Evolutionary conservation across 306 rosid species (phyloP).

Genomic region (Dicorynia guianensis): DNA sequence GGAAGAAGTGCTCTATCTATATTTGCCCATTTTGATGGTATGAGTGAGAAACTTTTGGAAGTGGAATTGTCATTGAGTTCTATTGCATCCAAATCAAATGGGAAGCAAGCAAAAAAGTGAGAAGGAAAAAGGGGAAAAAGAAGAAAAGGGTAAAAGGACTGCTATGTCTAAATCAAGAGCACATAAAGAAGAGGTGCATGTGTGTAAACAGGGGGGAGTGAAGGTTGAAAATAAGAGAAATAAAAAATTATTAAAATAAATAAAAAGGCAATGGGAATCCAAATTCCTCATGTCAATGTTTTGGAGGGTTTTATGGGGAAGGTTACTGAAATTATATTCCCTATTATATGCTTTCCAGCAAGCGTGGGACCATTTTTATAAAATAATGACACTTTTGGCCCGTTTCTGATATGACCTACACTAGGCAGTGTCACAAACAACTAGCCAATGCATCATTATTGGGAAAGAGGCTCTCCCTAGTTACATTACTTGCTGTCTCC

Average conservation of each 20-base stretch:
- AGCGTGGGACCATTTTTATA: constrained; percentile 41
- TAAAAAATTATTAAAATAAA: too few relatives aligned
- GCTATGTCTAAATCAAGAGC: neutral
- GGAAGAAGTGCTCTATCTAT: too few relatives aligned
- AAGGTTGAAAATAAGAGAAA: constrained; percentile 15
- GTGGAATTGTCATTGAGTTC: constrained; percentile 1
- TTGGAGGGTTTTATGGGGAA: constrained; percentile 37
- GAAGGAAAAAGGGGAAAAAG: neutral
- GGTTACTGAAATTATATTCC: constrained; percentile 45
- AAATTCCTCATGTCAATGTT: too few relatives aligned
- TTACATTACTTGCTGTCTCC: constrained; percentile 13
- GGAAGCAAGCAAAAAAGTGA: neutral
- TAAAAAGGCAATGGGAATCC: too few relatives aligned
- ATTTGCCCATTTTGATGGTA: too few relatives aligned
- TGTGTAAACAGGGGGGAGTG: constrained; percentile 29
- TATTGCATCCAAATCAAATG: neutral
- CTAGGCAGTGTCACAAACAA: neutral
- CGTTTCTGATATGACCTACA: constrained; percentile 15
- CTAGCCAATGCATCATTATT: constrained; percentile 16
- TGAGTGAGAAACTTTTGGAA: neutral
- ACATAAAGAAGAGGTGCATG: constrained; percentile 28
- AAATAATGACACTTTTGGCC: constrained; percentile 37
- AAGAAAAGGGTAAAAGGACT: neutral
- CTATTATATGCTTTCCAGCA: constrained; percentile 61
- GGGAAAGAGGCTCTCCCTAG: constrained; percentile 23